Evolutionary conservation across 225 moss, liverwort and hornwort species (phyloP).

Genomic region (Pseudoscleropodium purum): DNA sequence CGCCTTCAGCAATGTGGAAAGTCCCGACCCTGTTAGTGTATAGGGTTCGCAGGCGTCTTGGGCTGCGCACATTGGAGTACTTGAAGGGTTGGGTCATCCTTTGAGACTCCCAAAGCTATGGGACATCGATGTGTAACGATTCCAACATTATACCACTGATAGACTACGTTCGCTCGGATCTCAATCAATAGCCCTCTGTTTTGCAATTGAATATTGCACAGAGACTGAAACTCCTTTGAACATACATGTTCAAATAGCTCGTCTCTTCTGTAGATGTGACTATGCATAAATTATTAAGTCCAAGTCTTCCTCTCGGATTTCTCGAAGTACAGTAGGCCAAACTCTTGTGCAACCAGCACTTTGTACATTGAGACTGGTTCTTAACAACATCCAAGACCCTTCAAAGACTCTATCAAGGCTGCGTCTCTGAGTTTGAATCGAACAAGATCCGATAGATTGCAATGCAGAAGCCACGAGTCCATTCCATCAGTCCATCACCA

Average conservation of each 20-base stretch:
- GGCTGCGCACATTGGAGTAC: accelerated
- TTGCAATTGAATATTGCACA: neutral
- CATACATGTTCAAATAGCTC: neutral
- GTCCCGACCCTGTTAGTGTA: too few species aligned
- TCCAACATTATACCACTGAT: neutral
- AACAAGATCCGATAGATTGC: neutral
- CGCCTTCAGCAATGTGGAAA: too few species aligned
- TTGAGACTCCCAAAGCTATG: neutral
- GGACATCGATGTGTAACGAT: neutral
- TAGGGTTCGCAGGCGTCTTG: too few species aligned
- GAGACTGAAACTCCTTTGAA: neutral
- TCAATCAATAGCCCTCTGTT: neutral
- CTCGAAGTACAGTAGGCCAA: neutral
- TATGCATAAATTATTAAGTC: neutral
- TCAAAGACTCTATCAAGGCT: neutral
- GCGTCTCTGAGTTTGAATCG: neutral
- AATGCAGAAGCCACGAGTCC: neutral
- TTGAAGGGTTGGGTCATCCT: neutral
- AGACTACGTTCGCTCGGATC: neutral
- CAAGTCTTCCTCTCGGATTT: neutral
- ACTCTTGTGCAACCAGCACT: neutral
- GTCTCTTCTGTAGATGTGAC: neutral
- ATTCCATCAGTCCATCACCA: neutral
- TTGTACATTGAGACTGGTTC: neutral
- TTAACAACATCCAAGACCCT: neutral